Base-by-base conservation (phyloP, 1,284 basidiomycete genomes). In the Trichosporon asahii region DNA sequence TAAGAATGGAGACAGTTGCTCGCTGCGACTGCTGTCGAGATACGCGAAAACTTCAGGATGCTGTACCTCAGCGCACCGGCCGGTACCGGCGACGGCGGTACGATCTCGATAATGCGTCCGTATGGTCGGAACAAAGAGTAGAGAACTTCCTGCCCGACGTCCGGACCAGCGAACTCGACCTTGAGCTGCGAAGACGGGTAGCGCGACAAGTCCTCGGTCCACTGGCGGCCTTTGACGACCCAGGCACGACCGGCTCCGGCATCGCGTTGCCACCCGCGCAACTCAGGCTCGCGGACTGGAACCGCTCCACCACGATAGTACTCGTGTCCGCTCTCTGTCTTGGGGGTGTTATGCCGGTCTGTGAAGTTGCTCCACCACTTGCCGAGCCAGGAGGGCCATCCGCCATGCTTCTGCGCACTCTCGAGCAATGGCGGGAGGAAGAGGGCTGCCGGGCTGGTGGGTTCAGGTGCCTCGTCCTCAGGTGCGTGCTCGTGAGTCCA, bases 161-260 rank as follows among this genome's bases (percentile, higher is more conserved):
- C 93, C 1, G 92, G 90, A 0, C 95, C 94, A 35, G 95, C 91
- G 76, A 95, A 96, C 8, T 88, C 85, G n/a, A 95, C 87, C 70
- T 88, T 89, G 57, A 97, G 77, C 15, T 90, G 86, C 1, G 86
- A 84, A 6, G 91, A 91, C 0, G 93, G 89, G 79, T 89, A 95
- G 64, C 92, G 87, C 74, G 90, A 86, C 88, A 96, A 89, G 76
- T 97, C 95, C 91, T 95, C 93, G 72, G 86, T 86, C 92, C 93
- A 95, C 6, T 94, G 93, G 11, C 85, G 85, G 0, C 93, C 93
- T 79, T 88, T 89, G 33, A 95, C 93, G 18, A 91, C 80, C 93
- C 93, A 95, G 11, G 90, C 82, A 70, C 86, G 85, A 0, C 90
- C 89, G 33, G 84, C 80, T 3, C 82, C 90, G 0, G 76, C 78